Evolutionary conservation across 176 grass and related monocot genomes (phyloP), one percentile per base, ranked within the genome.

Genomic region (Musa itinerans): DNA sequence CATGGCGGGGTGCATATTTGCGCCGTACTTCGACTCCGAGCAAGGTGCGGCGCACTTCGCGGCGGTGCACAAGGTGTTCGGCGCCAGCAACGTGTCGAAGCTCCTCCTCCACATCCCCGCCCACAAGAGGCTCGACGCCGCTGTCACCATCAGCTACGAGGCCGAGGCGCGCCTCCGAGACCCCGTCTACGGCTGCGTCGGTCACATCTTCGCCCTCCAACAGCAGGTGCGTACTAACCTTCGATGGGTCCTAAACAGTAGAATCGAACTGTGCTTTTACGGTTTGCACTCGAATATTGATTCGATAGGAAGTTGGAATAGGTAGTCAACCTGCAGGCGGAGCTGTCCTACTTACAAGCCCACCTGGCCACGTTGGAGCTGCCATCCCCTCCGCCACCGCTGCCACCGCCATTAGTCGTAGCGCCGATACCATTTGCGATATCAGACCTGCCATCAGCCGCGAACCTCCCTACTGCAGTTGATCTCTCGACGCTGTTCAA

Each of bases 11-110:
- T 96, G 93, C 89, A 90, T 96, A 80, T 96, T 96, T 64, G 93
- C 93, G 64, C 93, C 93, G 20, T 96, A 96, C 83, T 96, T 96
- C 75, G 93, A 96, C 80, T 92, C 93, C 52, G 93, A 96, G 87
- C 93, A 96, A 73, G 93, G 93, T n/a, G 93, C 93, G 69, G 89
- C 87, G 81, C 93, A 96, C 83, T 96, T 96, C 78, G 93, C 93
- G 59, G 93, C 93, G 3, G 93, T 96, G 78, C 93, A 96, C 85
- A 96, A 96, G 87, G 93, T 96, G 79, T 96, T 96, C 79, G 93
- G 93, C 48, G 93, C 93, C 75, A 96, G 93, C 81, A 96, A 96
- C 83, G 89, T 96, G 66, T 96, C 93, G 73, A 96, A 96, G 85
- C 87, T 96, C 12, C 89, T 96, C 14, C 87, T 90, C 85, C 93